phyloP scores from a whole-genome alignment of 164 flowering plant genomes.

The Sedum album region DNA sequence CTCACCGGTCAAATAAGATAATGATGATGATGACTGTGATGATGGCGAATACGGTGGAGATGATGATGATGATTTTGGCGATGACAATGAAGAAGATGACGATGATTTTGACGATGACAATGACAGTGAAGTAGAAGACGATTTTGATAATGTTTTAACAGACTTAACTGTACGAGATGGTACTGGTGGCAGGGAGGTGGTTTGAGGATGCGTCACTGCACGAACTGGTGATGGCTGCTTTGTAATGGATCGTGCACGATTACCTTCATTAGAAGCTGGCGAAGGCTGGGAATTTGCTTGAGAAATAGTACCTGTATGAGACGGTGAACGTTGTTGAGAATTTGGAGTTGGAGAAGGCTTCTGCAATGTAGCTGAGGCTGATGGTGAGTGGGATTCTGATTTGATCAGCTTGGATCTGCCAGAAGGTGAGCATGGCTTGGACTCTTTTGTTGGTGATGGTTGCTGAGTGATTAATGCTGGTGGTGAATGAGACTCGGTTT shows the following conservation, averaged over 20 bases:
- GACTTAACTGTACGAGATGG: background rate
- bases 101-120: too few relatives aligned
- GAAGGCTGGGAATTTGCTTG: conserved; percentile 6
- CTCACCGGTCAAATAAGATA: background rate
- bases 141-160: background rate
- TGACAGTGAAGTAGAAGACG: too few relatives aligned
- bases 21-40: background rate
- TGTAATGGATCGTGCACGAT: background rate
- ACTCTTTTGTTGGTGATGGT: background rate
- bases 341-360: conserved; percentile 10
- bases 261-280: background rate
- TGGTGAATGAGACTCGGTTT: conserved; percentile 15
- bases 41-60: conserved; percentile 4
- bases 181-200: background rate
- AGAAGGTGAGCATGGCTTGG: conserved; percentile 18
- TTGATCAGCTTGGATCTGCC: conserved; percentile 6
- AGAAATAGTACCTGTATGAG: background rate
- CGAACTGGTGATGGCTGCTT: background rate
- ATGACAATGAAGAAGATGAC: too few relatives aligned
- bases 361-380: conserved; percentile 18
- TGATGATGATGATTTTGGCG: background rate
- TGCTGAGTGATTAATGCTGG: background rate
- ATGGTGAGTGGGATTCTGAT: conserved; percentile 11
- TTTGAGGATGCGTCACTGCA: background rate
- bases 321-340: background rate